Percentiles rank a stretch among this genome's conserved stretches.
These are phyloP conservation scores for Immersiella caudata DNA, from an alignment of 495 filamentous ascomycete genomes.

Conservation along the genomic window DNA sequence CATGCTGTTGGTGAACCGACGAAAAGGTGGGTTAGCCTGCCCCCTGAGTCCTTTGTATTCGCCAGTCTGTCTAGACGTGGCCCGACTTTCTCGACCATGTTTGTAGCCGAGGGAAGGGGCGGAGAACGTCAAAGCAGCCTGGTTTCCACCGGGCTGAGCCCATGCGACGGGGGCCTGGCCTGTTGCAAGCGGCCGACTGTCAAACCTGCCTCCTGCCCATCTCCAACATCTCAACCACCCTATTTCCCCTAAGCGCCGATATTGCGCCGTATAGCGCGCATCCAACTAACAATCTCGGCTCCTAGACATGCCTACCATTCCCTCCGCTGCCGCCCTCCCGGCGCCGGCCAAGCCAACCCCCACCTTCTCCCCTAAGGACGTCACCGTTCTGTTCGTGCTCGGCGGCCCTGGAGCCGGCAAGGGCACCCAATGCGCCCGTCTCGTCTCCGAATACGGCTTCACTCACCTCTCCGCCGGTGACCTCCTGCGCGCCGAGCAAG, in stretches of 20 bases:
- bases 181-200: not conserved
- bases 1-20: slow-evolving; percentile 45
- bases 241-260: not conserved
- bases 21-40: slow-evolving; percentile 25
- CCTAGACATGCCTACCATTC: slow-evolving; percentile 9
- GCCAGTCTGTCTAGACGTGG: not conserved
- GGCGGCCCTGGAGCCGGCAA: slow-evolving; percentile 80
- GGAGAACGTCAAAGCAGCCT: not conserved
- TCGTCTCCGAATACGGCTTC: slow-evolving; percentile 91
- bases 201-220: slow-evolving; percentile 7
- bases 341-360: slow-evolving; percentile 59
- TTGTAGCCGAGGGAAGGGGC: not conserved
- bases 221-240: slow-evolving; percentile 15
- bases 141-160: not conserved
- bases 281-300: slow-evolving; percentile 2
- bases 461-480: slow-evolving; percentile 91
- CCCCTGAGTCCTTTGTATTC: not conserved
- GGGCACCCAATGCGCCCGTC: slow-evolving; percentile 84
- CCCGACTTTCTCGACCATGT: not conserved
- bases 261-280: not conserved
- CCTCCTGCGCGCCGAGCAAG: slow-evolving; percentile 89
- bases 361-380: slow-evolving; percentile 75
- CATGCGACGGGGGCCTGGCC: not conserved
- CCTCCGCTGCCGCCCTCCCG: slow-evolving; percentile 42
- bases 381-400: slow-evolving; percentile 87